Conservation (phyloP, 2,329 filamentous ascomycete genomes). For the Penicillium olsonii region DNA sequence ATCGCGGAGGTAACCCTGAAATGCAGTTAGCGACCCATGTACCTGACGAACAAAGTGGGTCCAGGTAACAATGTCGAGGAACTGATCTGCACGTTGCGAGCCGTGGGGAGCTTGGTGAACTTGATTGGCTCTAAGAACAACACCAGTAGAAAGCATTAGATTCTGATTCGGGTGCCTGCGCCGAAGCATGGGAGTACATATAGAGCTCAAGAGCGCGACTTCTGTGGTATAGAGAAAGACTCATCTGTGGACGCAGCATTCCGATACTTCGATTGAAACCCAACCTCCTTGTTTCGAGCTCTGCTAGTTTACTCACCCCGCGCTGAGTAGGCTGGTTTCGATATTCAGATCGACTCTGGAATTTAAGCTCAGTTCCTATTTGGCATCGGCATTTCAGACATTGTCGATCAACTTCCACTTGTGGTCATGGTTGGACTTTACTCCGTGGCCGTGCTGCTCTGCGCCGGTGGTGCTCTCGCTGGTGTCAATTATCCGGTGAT, state of each 20-base stretch:
- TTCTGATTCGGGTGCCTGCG: neutral
- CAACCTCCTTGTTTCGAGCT: too few relatives aligned
- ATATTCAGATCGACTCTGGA: too few relatives aligned
- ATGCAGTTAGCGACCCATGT: neutral
- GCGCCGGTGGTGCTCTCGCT: slow-evolving; percentile 22
- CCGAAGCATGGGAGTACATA: neutral
- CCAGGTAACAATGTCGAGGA: neutral
- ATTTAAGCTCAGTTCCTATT: too few relatives aligned
- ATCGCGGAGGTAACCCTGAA: too few relatives aligned
- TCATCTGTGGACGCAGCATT: too few relatives aligned
- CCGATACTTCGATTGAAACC: too few relatives aligned
- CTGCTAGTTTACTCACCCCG: too few relatives aligned
- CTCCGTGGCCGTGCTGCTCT: slow-evolving; percentile 17
- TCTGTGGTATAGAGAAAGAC: neutral
- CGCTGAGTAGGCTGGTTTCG: too few relatives aligned
- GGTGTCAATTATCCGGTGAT: slow-evolving; percentile 47
- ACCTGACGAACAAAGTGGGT: neutral
- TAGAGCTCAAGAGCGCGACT: neutral
- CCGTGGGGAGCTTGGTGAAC: neutral
- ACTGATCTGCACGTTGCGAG: neutral
- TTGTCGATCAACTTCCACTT: neutral
- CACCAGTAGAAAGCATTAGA: neutral
- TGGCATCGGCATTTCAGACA: neutral
- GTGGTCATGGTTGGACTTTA: slow-evolving; percentile 14
- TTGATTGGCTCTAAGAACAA: slow-evolving; percentile 2